A percentile compares a stretch with the other conserved stretches of the same genome.
Conservation (phyloP, 2,329 filamentous ascomycete genomes). For the Tolypocladium endophyticum region DNA sequence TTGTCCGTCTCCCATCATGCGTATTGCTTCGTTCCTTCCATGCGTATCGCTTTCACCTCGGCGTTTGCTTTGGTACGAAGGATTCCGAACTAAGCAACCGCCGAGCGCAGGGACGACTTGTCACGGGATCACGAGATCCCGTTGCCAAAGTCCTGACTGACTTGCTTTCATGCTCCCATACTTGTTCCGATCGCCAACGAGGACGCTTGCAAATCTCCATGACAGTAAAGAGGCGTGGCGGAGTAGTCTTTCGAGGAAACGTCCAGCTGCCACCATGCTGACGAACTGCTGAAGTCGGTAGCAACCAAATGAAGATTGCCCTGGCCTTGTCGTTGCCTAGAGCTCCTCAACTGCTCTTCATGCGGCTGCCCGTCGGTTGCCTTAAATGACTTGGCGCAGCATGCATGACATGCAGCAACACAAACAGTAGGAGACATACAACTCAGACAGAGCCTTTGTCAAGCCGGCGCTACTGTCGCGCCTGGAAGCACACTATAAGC, state of each 20-base stretch:
- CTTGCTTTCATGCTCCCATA: not conserved
- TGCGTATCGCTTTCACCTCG: not conserved
- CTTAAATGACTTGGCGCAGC: slow-evolving; percentile 5
- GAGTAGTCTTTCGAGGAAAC: not conserved
- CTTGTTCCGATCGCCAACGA: not conserved
- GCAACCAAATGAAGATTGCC: not conserved
- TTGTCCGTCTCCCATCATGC: not conserved
- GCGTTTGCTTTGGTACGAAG: not conserved
- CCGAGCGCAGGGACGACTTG: not conserved
- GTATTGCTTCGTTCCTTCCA: not conserved
- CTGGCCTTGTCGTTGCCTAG: not conserved
- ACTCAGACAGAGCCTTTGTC: not conserved
- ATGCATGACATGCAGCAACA: slow-evolving; percentile 11
- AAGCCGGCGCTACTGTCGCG: slow-evolving; percentile 6
- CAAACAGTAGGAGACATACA: slow-evolving; percentile 2
- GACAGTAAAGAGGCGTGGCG: not conserved
- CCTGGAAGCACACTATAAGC: slow-evolving; percentile 1
- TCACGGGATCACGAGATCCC: not conserved
- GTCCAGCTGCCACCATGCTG: not conserved
- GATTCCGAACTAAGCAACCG: not conserved
- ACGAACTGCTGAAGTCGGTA: not conserved
- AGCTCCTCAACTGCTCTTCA: not conserved
- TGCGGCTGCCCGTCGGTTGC: not conserved
- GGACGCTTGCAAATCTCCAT: not conserved
- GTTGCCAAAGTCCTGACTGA: not conserved